phyloP scores from a whole-genome alignment of 1,139 yeast species.

The Yamadazyma dushanensis region DNA sequence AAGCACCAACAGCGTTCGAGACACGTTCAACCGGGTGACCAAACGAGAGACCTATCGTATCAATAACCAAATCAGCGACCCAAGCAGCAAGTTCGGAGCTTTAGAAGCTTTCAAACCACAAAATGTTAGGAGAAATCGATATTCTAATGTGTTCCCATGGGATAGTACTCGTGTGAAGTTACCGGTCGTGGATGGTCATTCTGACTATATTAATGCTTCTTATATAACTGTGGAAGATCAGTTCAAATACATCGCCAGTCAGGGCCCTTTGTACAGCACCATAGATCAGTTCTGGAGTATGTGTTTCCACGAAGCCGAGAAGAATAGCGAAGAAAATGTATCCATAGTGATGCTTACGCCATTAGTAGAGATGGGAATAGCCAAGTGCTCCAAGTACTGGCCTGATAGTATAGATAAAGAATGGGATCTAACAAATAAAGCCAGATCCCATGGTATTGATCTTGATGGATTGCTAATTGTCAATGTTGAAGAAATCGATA shows the following conservation, averaged over 20 bases:
- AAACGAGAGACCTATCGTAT: conserved; percentile 11
- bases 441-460: conserved; percentile 26
- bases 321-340: conserved; percentile 38
- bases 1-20: conserved; percentile 2
- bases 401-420: conserved; percentile 29
- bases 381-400: conserved; percentile 82
- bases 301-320: conserved; percentile 54
- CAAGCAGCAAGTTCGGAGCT: conserved; percentile 6
- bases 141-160: conserved; percentile 46
- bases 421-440: conserved; percentile 21
- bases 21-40: conserved; percentile 9
- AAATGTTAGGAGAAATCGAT: conserved; percentile 33
- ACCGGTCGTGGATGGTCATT: conserved; percentile 18
- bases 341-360: conserved; percentile 89
- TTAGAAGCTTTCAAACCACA: conserved; percentile 6
- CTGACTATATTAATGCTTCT: conserved; percentile 44
- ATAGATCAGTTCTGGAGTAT: conserved; percentile 82
- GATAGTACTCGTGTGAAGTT: conserved; percentile 35
- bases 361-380: conserved; percentile 54
- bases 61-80: not conserved
- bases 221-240: conserved; percentile 22
- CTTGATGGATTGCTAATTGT: conserved; percentile 20
- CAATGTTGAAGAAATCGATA: conserved; percentile 20
- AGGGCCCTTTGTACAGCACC: conserved; percentile 67
- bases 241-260: conserved; percentile 38